Conservation (phyloP, 2,329 filamentous ascomycete species). For the Epichloe amarillans region DNA sequence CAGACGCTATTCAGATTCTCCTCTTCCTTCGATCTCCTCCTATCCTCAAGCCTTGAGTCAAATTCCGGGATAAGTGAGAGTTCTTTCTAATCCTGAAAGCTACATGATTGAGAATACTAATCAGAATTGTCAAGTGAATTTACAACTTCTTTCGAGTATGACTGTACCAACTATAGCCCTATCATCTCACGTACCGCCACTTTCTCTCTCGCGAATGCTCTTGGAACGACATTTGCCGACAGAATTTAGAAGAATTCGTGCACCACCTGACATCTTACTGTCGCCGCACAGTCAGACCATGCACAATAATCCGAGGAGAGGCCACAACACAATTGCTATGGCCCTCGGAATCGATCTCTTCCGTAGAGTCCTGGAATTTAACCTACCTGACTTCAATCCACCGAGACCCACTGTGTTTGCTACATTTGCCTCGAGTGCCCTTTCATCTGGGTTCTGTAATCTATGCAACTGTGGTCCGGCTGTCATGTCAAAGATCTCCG, state of each 20-base stretch:
- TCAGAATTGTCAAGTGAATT: background rate
- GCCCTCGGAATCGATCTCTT: conserved; percentile 69
- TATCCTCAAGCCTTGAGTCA: background rate
- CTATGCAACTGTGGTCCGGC: background rate
- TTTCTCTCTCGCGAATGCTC: background rate
- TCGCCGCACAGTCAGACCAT: background rate
- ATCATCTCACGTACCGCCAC: background rate
- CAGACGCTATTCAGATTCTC: background rate
- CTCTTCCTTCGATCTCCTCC: background rate
- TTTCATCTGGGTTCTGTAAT: background rate
- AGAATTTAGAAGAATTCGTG: background rate
- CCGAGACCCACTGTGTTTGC: background rate
- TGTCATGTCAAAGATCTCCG: background rate
- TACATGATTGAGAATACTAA: background rate
- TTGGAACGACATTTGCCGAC: background rate
- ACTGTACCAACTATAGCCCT: background rate
- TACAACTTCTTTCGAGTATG: background rate
- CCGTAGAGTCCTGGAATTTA: conserved; percentile 50
- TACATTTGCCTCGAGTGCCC: conserved; percentile 12
- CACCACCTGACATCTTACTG: background rate
- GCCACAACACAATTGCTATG: conserved; percentile 61
- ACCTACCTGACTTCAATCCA: conserved; percentile 8
- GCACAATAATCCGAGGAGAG: conserved; percentile 42
- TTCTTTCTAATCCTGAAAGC: background rate
- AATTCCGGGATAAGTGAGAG: background rate